Base-by-base conservation (phyloP, 2,329 filamentous ascomycete species). In the Neonectria hederae region DNA sequence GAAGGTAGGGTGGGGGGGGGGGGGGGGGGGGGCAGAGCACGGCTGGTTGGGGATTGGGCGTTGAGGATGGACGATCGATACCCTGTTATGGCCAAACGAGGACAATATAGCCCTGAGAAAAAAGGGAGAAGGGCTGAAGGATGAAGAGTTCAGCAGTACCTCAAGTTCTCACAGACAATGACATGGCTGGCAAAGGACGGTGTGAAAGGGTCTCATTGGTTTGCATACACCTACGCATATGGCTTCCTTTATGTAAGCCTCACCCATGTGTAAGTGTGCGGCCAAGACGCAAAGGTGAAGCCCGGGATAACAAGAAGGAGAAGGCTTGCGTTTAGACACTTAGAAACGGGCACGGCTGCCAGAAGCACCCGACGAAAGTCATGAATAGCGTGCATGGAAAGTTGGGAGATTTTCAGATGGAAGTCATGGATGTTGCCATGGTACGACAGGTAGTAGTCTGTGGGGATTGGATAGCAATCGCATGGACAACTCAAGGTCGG, bases 51-150 rank as follows among this genome's bases (percentile, higher is more conserved):
- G 45, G 49, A 55, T 65, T 42, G 43, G 56, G 48, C 51, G 38
- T 51, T 43, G 42, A 30, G 43, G 48, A 42, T 38, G 52, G 57
- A 59, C 24, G 42, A 74, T 72, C 24, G 42, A 74, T 72, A 73
- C 68, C 65, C 65, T 60, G 28, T 54, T 28, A 54, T 61, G 57
- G 53, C 43, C 60, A 54, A 17, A 24, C 24, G 35, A 35, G 38
- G 38, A 46, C 30, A 40, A 43, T 14, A 56, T 13, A 24, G 35
- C 24, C 32, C 40, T 40, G 32, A n/a, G 30, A 30, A 38, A 11
- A 45, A 43, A 28, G 17, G 26, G 38, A 5, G 30, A 9, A 57
- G 14, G 35, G 42, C n/a, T 30, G 24, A 54, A 32, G 48, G 40
- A 21, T n/a, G 38, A 38, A 42, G 5, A 10, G 9, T 42, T 42